Conservation (phyloP, 805 yeast species). For the Saccharomycopsis babjevae region DNA sequence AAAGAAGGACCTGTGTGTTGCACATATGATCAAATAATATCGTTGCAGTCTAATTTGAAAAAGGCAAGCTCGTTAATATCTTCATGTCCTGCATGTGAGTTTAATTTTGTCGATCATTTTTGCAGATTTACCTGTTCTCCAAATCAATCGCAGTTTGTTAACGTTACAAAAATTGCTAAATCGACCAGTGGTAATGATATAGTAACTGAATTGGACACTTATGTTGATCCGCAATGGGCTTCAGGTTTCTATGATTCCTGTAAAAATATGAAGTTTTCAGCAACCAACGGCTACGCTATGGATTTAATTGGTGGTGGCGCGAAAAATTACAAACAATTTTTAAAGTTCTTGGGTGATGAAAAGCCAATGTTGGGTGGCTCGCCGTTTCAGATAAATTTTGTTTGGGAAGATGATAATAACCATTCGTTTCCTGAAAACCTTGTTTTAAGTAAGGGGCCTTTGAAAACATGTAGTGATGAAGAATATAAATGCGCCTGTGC, state of each 20-base stretch:
- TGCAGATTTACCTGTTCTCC: constrained; percentile 89
- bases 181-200: constrained; percentile 42
- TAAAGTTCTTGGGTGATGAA: constrained; percentile 88
- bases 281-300: constrained; percentile 95
- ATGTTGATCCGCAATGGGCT: constrained; percentile 52
- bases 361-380: constrained; percentile 92
- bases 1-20: constrained; percentile 53
- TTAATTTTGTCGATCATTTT: constrained; percentile 74
- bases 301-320: constrained; percentile 98
- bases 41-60: constrained; percentile 48
- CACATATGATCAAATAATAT: constrained; percentile 46
- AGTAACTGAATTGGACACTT: constrained; percentile 63
- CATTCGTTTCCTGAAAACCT: constrained; percentile 24
- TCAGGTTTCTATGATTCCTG: constrained; percentile 68
- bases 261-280: constrained; percentile 80
- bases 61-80: constrained; percentile 75
- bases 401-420: constrained; percentile 31
- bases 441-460: constrained; percentile 24
- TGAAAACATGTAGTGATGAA: constrained; percentile 42
- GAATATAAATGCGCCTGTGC: constrained; percentile 76
- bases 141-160: constrained; percentile 62
- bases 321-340: constrained; percentile 52
- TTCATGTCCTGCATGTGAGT: constrained; percentile 88
- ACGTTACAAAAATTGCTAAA: constrained; percentile 48
- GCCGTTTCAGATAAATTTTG: constrained; percentile 84